Percentiles rank a stretch among this genome's conserved stretches.
phyloP scores from a whole-genome alignment of 148 eudicot species.

The Cornus controversa region DNA sequence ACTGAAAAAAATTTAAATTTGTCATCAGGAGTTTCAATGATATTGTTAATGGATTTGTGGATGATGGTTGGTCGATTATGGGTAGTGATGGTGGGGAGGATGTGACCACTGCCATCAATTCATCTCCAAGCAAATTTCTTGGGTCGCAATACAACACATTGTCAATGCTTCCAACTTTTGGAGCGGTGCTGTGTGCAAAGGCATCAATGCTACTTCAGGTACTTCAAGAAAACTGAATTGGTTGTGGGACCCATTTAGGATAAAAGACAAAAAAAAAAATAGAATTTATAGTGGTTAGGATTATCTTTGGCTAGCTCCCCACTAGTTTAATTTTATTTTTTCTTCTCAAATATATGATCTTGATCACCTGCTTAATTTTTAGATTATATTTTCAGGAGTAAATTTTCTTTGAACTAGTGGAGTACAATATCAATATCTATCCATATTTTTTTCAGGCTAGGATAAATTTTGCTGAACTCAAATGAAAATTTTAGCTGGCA shows the following conservation, averaged over 20 bases:
- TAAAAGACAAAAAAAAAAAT: not conserved
- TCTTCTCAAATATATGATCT: no score
- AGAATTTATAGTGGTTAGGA: not conserved
- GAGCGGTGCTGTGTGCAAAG: slow-evolving; percentile 62
- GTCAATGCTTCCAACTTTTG: slow-evolving; percentile 42
- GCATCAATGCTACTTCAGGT: slow-evolving; percentile 76
- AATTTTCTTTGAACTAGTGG: no score
- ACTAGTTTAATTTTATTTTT: not conserved
- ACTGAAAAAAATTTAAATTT: not conserved
- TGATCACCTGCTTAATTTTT: no score
- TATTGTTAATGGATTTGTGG: slow-evolving; percentile 60
- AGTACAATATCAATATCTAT: no score
- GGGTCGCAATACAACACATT: slow-evolving; percentile 38
- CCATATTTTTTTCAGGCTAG: no score
- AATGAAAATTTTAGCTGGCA: no score
- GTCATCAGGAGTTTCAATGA: slow-evolving; percentile 62
- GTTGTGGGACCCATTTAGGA: not conserved
- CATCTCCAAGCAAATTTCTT: slow-evolving; percentile 43
- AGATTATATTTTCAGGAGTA: no score
- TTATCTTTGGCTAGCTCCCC: not conserved
- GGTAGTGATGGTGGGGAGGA: slow-evolving; percentile 55
- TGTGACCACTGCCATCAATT: slow-evolving; percentile 53
- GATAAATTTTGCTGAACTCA: no score
- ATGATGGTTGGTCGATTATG: slow-evolving; percentile 62
- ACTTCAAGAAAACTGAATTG: not conserved